phyloP scores from a whole-genome alignment of 495 filamentous ascomycete genomes.

The Hyaloscypha finlandica region DNA sequence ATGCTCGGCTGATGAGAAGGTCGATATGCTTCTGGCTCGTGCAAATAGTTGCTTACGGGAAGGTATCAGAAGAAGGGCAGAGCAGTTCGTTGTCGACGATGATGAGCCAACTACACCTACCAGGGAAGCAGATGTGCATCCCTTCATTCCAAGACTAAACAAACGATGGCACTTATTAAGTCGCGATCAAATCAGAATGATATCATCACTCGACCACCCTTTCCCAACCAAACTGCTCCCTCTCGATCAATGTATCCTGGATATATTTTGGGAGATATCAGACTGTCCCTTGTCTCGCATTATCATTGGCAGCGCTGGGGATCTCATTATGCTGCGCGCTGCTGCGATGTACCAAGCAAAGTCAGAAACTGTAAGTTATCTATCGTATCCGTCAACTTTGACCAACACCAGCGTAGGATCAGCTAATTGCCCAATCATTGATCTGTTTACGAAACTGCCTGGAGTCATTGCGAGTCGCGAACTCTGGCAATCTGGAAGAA shows the following conservation, averaged over 20 bases:
- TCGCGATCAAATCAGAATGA: slow-evolving; percentile 29
- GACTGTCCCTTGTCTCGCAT: slow-evolving; percentile 31
- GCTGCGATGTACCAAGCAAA: slow-evolving; percentile 38
- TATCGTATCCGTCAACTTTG: neutral
- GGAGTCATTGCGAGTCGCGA: slow-evolving; percentile 33
- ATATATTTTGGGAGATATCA: slow-evolving; percentile 35
- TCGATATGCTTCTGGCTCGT: neutral
- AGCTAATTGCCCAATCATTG: slow-evolving; percentile 37
- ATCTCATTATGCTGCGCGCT: slow-evolving; percentile 37
- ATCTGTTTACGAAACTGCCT: slow-evolving; percentile 38
- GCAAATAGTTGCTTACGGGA: slow-evolving; percentile 1
- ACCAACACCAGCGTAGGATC: slow-evolving; percentile 28
- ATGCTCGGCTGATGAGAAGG: neutral
- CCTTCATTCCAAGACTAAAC: slow-evolving; percentile 32
- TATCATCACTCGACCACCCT: slow-evolving; percentile 34
- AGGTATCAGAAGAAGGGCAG: slow-evolving; percentile 30
- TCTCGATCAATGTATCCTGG: slow-evolving; percentile 27
- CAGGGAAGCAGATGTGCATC: slow-evolving; percentile 36
- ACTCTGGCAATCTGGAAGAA: slow-evolving; percentile 26
- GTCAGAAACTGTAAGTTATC: slow-evolving; percentile 34
- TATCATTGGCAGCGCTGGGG: slow-evolving; percentile 42
- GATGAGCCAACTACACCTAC: slow-evolving; percentile 29
- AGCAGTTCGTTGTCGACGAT: slow-evolving; percentile 31
- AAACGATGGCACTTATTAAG: slow-evolving; percentile 28
- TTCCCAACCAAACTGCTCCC: slow-evolving; percentile 27